phyloP scores from a whole-genome alignment of 192 early-diverging fungal genomes.

The Coemansia sp. region DNA sequence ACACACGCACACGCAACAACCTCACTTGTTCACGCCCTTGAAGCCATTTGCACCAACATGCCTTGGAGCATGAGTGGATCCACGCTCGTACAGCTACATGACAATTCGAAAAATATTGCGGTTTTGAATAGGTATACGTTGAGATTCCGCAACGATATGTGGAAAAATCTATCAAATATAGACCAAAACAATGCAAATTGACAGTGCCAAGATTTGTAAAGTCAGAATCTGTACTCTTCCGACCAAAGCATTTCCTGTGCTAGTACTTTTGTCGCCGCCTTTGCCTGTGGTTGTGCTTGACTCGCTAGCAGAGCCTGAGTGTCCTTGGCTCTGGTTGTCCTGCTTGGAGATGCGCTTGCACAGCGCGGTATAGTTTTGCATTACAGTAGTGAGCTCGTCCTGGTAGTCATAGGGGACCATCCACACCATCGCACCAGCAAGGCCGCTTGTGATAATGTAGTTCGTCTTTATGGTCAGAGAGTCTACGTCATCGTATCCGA shows the following conservation, averaged over 20 bases:
- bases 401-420: constrained; percentile 64
- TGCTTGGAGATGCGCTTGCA: constrained; percentile 26
- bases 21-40: neutral
- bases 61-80: too few relatives aligned
- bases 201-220: neutral
- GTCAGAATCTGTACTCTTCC: neutral
- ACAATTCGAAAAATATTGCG: too few relatives aligned
- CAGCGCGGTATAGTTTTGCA: constrained; percentile 26
- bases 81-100: too few relatives aligned
- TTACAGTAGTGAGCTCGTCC: constrained; percentile 55
- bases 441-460: constrained; percentile 44
- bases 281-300: neutral
- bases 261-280: neutral
- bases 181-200: neutral
- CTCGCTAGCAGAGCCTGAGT: neutral
- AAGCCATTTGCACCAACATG: neutral
- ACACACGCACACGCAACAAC: neutral
- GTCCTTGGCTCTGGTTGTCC: constrained; percentile 1
- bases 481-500: constrained; percentile 69
- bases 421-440: constrained; percentile 75
- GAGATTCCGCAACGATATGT: too few relatives aligned
- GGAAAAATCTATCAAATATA: neutral
- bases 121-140: too few relatives aligned
- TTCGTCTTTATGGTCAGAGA: constrained; percentile 64
- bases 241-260: neutral